Percentiles rank a stretch among this genome's conserved stretches.
Evolutionary conservation across 2,329 filamentous ascomycete genomes (phyloP).

Genomic region (Trichoderma polysporum): DNA sequence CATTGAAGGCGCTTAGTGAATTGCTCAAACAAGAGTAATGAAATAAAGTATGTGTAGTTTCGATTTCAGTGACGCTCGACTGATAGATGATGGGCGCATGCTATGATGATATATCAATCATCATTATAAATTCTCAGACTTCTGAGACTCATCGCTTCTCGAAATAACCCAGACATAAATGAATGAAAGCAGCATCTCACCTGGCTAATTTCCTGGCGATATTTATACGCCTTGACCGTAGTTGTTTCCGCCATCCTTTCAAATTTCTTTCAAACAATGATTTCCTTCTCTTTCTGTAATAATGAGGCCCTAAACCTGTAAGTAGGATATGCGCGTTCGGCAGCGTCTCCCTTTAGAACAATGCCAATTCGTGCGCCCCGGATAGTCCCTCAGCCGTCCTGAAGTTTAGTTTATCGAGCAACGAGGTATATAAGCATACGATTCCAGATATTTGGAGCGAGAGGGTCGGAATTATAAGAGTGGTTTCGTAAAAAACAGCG

Average conservation of each 20-base stretch:
- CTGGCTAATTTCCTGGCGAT: constrained; percentile 98
- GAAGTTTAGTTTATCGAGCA: neutral
- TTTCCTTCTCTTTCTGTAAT: constrained; percentile 9
- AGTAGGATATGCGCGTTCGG: neutral
- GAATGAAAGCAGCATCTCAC: constrained; percentile 47
- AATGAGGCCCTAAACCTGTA: neutral
- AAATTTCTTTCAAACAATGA: neutral
- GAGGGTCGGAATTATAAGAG: neutral
- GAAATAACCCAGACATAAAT: neutral
- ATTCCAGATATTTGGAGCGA: neutral
- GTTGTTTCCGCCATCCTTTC: constrained; percentile 61
- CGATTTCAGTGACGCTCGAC: too few relatives aligned
- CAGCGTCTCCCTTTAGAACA: neutral
- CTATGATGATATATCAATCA: neutral
- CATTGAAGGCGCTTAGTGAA: neutral
- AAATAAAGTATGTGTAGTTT: neutral
- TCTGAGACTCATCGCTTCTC: neutral
- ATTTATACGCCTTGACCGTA: constrained; percentile 68
- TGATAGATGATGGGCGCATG: neutral
- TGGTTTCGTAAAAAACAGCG: neutral
- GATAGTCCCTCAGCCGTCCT: neutral
- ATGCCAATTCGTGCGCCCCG: neutral
- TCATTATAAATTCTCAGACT: neutral
- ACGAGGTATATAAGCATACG: neutral
- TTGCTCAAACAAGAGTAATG: neutral